Evolutionary conservation across 805 yeast genomes (phyloP).

Genomic region (Metschnikowia koreensis): DNA sequence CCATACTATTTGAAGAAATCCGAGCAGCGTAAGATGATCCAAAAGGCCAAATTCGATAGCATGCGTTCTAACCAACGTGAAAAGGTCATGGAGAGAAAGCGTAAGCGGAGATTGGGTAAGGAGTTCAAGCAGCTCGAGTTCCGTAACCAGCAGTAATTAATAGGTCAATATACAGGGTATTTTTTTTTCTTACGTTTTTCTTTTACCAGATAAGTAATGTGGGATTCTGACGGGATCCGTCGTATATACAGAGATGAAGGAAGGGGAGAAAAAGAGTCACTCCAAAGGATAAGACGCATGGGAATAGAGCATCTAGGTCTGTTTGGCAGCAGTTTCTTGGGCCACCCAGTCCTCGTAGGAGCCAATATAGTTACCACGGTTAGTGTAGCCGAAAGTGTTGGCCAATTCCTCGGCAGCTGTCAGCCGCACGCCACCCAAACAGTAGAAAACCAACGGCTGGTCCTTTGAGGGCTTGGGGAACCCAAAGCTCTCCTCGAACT

Average conservation of each 20-base stretch:
- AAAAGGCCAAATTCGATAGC: constrained; percentile 71
- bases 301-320: constrained; percentile 1
- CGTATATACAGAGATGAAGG: neutral
- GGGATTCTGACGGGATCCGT: neutral
- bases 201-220: neutral
- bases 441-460: constrained; percentile 81
- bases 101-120: constrained; percentile 79
- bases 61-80: constrained; percentile 73
- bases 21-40: constrained; percentile 71
- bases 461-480: constrained; percentile 72
- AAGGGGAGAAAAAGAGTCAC: neutral
- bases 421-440: constrained; percentile 90
- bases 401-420: constrained; percentile 91
- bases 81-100: constrained; percentile 81
- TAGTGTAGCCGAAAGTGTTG: constrained; percentile 78
- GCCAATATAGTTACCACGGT: constrained; percentile 84
- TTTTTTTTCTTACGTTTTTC: neutral
- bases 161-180: neutral
- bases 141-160: constrained; percentile 12
- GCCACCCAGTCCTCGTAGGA: constrained; percentile 82
- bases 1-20: constrained; percentile 62
- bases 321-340: constrained; percentile 27
- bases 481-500: constrained; percentile 77
- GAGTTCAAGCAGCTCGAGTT: constrained; percentile 60
- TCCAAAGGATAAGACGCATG: neutral